Evolutionary conservation across 2,329 filamentous ascomycete genomes (phyloP).

Genomic region (Fusarium protoensiforme): DNA sequence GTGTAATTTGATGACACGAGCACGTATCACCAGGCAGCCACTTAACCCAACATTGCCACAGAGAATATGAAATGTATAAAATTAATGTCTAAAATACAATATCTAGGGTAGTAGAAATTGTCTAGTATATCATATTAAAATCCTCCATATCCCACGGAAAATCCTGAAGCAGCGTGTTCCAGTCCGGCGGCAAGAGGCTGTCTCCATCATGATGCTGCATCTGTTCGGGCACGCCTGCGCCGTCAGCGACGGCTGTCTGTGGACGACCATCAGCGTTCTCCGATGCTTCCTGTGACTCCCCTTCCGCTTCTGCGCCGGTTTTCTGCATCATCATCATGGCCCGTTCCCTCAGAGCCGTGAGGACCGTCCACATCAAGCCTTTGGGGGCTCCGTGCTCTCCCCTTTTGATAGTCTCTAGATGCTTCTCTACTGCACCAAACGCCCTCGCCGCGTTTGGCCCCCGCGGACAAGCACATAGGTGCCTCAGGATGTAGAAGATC

Average conservation of each 20-base stretch:
- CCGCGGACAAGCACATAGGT: constrained; percentile 52
- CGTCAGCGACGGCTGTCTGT: background rate
- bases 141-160: constrained; percentile 42
- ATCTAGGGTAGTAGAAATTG: background rate
- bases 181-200: constrained; percentile 39
- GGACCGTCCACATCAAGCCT: constrained; percentile 46
- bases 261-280: background rate
- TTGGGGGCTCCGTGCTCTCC: background rate
- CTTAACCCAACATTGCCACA: background rate
- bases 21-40: background rate
- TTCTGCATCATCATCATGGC: constrained; percentile 38
- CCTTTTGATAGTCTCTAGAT: constrained; percentile 11
- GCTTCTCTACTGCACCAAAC: constrained; percentile 42
- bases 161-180: constrained; percentile 45
- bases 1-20: too few relatives aligned
- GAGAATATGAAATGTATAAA: background rate
- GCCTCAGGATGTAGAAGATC: constrained; percentile 56
- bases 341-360: constrained; percentile 46
- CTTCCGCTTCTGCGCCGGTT: background rate
- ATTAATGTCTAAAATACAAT: background rate
- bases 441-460: constrained; percentile 46
- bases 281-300: background rate
- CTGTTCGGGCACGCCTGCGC: background rate
- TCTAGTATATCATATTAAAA: constrained; percentile 31
- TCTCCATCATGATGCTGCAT: constrained; percentile 5